Evolutionary conservation across 345 rosid species (phyloP).

Genomic region (Mangifera indica): DNA sequence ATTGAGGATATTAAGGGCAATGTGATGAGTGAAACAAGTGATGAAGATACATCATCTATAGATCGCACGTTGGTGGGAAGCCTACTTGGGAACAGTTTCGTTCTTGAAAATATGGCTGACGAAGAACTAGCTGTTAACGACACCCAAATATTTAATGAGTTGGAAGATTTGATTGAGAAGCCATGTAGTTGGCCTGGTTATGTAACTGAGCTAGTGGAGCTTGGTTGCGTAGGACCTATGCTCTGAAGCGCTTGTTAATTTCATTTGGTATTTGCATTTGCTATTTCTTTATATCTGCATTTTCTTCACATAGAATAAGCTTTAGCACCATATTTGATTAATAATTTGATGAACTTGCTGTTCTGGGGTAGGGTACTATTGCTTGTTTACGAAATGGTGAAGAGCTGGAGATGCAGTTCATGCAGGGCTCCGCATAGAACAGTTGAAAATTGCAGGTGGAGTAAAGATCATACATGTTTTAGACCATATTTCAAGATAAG

Average conservation of each 20-base stretch:
- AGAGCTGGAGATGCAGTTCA: background rate
- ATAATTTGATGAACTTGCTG: background rate
- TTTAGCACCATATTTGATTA: background rate
- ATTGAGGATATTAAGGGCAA: conserved; percentile 21
- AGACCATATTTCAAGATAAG: too few species aligned
- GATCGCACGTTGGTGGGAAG: conserved; percentile 24
- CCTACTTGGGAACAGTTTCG: conserved; percentile 15
- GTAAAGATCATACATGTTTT: background rate
- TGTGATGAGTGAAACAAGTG: conserved; percentile 8
- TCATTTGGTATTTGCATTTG: background rate
- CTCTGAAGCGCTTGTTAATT: background rate
- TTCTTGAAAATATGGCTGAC: conserved; percentile 12
- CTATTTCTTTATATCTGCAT: background rate
- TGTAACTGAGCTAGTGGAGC: conserved; percentile 32
- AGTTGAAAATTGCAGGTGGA: background rate
- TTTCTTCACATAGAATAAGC: too few species aligned
- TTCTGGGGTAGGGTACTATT: background rate
- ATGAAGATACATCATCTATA: conserved; percentile 22
- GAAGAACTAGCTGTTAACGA: conserved; percentile 29
- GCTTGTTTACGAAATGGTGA: background rate
- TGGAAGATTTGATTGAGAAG: conserved; percentile 38
- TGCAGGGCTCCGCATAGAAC: background rate
- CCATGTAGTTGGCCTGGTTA: conserved; percentile 32
- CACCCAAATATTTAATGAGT: conserved; percentile 31
- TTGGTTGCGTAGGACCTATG: conserved; percentile 26